Evolutionary conservation across 495 filamentous ascomycete species (phyloP), one percentile per base, ranked within the genome.

Genomic region (Penicillium parvum): DNA sequence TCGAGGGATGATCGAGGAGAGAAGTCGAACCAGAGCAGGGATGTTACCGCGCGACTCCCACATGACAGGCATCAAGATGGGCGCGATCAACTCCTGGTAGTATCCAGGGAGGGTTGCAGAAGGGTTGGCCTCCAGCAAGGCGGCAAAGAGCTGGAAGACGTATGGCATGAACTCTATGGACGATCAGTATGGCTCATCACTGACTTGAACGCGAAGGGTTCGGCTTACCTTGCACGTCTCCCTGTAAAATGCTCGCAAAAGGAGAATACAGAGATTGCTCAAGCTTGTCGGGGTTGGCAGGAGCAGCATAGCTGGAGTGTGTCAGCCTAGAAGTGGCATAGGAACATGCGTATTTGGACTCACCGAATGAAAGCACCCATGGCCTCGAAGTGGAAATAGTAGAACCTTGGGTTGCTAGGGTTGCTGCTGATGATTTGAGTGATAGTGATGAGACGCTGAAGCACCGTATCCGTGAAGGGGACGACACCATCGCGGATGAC

Each of bases 321-420:
- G 25, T 54, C 2, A 54, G 51, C 22, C 10, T 28, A 2, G 29
- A 9, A 21, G n/a, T 11, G n/a, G n/a, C 10, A 4, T 11, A 12
- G 5, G 0, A 22, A 18, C 9, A 7, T 5, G 5, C 3, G 18
- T 4, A n/a, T 18, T 4, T 10, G 22, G 14, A 43, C 55, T 27
- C 55, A 88, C 79, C 83, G 75, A 43, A 97, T 88, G 33, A 99
- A 77, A n/a, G 92, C 90, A n/a, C 92, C 94, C 32, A 97, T 63
- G 2, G 85, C 83, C 65, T 99, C 94, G 43, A 99, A 99, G 60
- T 94, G 88, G 65, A 89, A 99, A 67, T 99, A 96, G 66, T 95
- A 95, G 66, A 99, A 99, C 11, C 90, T 78, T 2, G 94, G 94
- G 64, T 99, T 99, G 66, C 88, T 95, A 2, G 94, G 94, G 64